Evolutionary conservation across 495 filamentous ascomycete genomes (phyloP).

Genomic region (Penicillium soppii): DNA sequence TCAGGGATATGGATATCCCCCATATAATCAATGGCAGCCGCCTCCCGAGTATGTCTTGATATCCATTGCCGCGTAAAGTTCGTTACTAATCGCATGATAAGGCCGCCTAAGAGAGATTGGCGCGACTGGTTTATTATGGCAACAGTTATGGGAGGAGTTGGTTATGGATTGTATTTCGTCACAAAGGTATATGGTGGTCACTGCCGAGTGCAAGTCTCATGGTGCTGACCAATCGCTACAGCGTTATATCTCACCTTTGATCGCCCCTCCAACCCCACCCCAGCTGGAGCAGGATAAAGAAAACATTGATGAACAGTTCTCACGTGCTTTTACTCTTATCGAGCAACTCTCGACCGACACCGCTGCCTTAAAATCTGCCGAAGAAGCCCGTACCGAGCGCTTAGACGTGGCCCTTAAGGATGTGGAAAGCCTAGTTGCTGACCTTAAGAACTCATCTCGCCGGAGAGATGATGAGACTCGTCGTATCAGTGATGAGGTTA

Average conservation of each 20-base stretch:
- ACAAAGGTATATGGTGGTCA: slow-evolving; percentile 60
- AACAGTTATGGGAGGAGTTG: slow-evolving; percentile 80
- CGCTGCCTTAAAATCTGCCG: slow-evolving; percentile 76
- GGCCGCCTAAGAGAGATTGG: slow-evolving; percentile 82
- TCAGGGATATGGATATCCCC: slow-evolving; percentile 65
- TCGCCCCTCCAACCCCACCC: slow-evolving; percentile 89
- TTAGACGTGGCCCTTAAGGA: slow-evolving; percentile 81
- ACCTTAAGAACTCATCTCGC: slow-evolving; percentile 74
- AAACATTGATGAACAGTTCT: slow-evolving; percentile 86
- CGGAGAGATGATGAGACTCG: slow-evolving; percentile 83
- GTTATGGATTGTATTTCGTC: slow-evolving; percentile 83
- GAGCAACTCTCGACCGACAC: slow-evolving; percentile 93
- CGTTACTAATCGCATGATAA: slow-evolving; percentile 18
- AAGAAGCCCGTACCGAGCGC: slow-evolving; percentile 79
- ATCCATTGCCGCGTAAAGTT: not conserved
- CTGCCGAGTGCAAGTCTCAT: not conserved
- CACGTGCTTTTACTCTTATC: slow-evolving; percentile 83
- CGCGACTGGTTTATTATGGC: slow-evolving; percentile 98
- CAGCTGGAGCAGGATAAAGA: slow-evolving; percentile 92
- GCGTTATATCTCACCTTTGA: slow-evolving; percentile 88
- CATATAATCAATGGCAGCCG: slow-evolving; percentile 71
- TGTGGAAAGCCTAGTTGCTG: slow-evolving; percentile 76
- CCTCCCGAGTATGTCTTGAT: slow-evolving; percentile 55
- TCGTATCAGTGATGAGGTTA: slow-evolving; percentile 82
- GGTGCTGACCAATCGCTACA: slow-evolving; percentile 28